Evolutionary conservation across 495 filamentous ascomycete genomes (phyloP), one percentile per base, ranked within the genome.

Genomic region (Halenospora varia): DNA sequence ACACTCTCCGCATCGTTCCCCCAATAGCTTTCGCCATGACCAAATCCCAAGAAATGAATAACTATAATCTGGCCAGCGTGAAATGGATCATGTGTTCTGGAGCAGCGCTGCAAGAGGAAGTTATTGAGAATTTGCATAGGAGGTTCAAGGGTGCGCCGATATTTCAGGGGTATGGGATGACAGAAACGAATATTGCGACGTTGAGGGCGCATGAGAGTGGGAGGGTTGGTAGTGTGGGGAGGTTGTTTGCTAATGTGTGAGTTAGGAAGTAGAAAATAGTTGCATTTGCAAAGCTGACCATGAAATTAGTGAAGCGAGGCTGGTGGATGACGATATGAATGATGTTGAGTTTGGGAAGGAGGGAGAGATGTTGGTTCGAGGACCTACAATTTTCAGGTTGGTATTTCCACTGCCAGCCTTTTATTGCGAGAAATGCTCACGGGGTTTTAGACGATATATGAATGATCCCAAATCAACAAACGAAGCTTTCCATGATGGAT

Each of bases 11-110:
- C 59, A 78, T 94, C 19, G 91, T 90, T 0, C 92, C 92, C 3
- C 92, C 92, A 0, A 81, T 97, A 0, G 79, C 94, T 0, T 76
- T 96, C 0, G 81, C 87, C 0, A 77, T 97, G 2, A 79, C 81
- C 60, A 96, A 96, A 66, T 81, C 88, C 68, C 87, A 90, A 0
- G 64, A 78, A 4, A 82, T 96, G 10, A 67, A 68, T 0, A 88
- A 88, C 60, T 95, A 92, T 66, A 85, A 97, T 68, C 71, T 97
- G 13, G 85, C 80, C 11, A 84, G 77, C 25, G 59, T 97, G 10
- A 84, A 85, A 44, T 89, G 91, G 82, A 74, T 96, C 72, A 92
- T 88, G 70, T 92, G 82, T 2, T 92, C 89, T 2, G 92, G 92
- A 1, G 92, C 92, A 3, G 93, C 92, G 1, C 73, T 96, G 48